Percentiles rank a stretch among this genome's conserved stretches.
These are phyloP conservation scores for Phytophthora vignae DNA, from an alignment of 352 stramenopile genomes.

Conservation along the genomic window DNA sequence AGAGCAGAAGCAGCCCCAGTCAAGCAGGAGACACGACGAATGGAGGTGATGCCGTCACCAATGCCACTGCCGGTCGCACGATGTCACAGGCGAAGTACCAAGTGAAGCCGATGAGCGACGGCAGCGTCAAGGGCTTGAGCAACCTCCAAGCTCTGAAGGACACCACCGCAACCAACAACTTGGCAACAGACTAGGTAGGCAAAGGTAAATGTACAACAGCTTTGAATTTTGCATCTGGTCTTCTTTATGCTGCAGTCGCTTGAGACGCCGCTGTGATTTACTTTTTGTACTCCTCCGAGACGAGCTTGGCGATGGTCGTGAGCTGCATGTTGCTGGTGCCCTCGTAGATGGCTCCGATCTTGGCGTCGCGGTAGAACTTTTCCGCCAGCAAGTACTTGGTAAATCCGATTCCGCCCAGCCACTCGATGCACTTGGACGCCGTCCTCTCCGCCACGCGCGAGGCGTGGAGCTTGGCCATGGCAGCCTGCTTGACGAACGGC, in stretches of 20 bases:
- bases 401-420: slow-evolving; percentile 96
- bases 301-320: slow-evolving; percentile 92
- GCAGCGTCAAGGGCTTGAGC: neutral
- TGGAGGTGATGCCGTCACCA: neutral
- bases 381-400: slow-evolving; percentile 95
- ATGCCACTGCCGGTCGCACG: neutral
- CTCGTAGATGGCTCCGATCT: slow-evolving; percentile 98
- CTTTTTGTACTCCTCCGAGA: slow-evolving; percentile 91
- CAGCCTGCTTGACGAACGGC: slow-evolving; percentile 97
- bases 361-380: slow-evolving; percentile 98
- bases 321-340: slow-evolving; percentile 98
- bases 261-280: slow-evolving; percentile 25
- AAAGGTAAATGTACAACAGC: neutral
- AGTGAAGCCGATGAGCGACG: neutral
- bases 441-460: slow-evolving; percentile 96
- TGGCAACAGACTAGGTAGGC: neutral
- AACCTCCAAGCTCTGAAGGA: neutral
- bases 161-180: slow-evolving; percentile 20
- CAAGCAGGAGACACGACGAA: neutral
- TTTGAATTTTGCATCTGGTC: neutral
- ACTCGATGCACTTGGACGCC: slow-evolving; percentile 96
- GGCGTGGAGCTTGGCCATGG: slow-evolving; percentile 97
- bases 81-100: neutral
- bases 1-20: neutral
- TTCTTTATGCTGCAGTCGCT: neutral